These are phyloP conservation scores for Salix exigua DNA, from an alignment of 345 rosid species.

Conservation along the genomic window DNA sequence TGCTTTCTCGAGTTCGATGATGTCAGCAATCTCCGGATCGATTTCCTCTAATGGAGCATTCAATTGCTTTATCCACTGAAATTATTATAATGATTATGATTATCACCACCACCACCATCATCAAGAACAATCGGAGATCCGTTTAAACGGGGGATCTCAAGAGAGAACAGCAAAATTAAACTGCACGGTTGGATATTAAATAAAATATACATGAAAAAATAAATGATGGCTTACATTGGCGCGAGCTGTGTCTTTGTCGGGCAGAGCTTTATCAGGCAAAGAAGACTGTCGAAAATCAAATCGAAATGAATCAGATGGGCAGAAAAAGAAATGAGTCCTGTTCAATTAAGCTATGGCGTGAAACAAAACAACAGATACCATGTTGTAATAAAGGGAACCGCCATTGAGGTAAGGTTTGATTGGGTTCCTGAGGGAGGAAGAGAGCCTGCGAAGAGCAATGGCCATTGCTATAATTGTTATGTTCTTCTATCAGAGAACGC, in stretches of 20 bases:
- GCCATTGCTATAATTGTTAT: slow-evolving; percentile 34
- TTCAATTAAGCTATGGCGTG: not conserved
- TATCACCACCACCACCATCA: not conserved
- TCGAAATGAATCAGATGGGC: not conserved
- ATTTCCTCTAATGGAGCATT: slow-evolving; percentile 73
- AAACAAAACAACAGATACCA: slow-evolving; percentile 33
- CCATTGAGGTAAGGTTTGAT: slow-evolving; percentile 34
- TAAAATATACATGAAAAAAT: not conserved
- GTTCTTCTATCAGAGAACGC: no score
- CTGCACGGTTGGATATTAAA: no score
- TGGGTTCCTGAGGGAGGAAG: slow-evolving; percentile 46
- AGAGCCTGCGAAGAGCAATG: slow-evolving; percentile 65
- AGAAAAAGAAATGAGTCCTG: not conserved
- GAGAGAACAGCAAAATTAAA: not conserved
- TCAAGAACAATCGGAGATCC: not conserved
- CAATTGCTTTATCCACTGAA: slow-evolving; percentile 82
- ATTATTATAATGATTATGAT: not conserved
- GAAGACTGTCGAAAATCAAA: slow-evolving; percentile 53
- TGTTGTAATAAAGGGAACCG: slow-evolving; percentile 35
- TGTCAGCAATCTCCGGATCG: slow-evolving; percentile 86
- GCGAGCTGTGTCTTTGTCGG: slow-evolving; percentile 54
- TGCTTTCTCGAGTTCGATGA: slow-evolving; percentile 94
- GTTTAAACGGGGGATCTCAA: not conserved
- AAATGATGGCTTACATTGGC: slow-evolving; percentile 40
- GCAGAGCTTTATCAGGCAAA: slow-evolving; percentile 41